Evolutionary conservation across 148 eudicot genomes (phyloP), one percentile per base, ranked within the genome.

Genomic region (Dysphania ambrosioides): DNA sequence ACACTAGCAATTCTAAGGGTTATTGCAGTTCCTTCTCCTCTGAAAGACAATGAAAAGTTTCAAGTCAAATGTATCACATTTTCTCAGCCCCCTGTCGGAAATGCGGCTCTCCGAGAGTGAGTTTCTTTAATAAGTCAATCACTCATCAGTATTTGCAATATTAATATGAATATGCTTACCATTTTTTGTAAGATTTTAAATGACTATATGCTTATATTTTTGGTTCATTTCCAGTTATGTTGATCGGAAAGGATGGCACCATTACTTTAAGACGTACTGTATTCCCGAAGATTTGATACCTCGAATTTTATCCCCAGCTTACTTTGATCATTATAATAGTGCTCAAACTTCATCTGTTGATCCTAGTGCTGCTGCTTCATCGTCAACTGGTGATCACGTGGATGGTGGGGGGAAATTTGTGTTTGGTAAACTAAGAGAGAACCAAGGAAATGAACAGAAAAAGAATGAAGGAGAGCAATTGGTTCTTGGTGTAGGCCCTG

Each of bases 41-140:
- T 79, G 41, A 90, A 88, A 87, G 93, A 90, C 79, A 71, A 74
- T 78, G 93, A 90, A 73, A 95, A 86, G 67, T 77, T 95, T 75
- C 90, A 88, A 78, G 97, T 95, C 78, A 92, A 90, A 86, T 95
- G 99, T 81, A 92, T 95, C 35, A 95, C 99, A 58, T 95, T 95
- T 77, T 95, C 99, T 80, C 99, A 95, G 89, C 99, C 99, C 65
- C 97, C 99, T 23, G 99, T 95, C 49, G 99, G 99, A 72, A 95
- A 95, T 92, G 93, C 99, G 55, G 94, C 96, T 78, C 88, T 95
- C 61, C 86, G 91, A 88, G 97, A 95, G 99, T 95, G 83, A 49
- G 96, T 79, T 72, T 58, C 70, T 12, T 42, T 32, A 35, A 59
- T 21, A 36, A 47, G 67, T 69, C 10, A 23, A 27, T n/a, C 4